Base-by-base conservation (phyloP, 192 early-diverging fungal species). In the Coemansia sp. region DNA sequence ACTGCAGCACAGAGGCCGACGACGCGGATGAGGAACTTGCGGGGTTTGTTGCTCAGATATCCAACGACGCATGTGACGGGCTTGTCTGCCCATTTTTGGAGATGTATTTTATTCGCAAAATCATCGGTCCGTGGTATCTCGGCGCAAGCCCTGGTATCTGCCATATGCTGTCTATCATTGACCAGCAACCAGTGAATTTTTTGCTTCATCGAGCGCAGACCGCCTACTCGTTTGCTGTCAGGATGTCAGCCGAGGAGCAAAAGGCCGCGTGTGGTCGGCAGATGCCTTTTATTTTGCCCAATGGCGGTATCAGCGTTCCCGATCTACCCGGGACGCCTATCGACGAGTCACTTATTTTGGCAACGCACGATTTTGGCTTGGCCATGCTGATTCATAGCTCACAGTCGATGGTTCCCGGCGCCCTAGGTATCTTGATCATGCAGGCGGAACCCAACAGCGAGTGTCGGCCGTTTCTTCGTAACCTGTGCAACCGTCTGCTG, bases 351-450 rank as follows among this genome's bases (percentile, higher is more conserved):
- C 71, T 83, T 5, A 66, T 78, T 2, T 37, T 83, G 39, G 63
- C 78, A 41, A 83, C 81, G 17, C 81, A 75, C 55, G 63, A 83
- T 28, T 63, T 83, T 35, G 81, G 81, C 34, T 56, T 75, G 28
- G 70, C 70, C 6, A 20, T 78, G 57, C 67, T 83, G 55, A 43
- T 66, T 0, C 53, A 34, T 15, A 52, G 39, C 34, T 67, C 76
- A 38, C 36, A 51, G 15, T 61, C 60, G 36, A 39, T 71, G 57
- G 39, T 71, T 11, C 73, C 81, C 2, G 76, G 81, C 17, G 67
- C 73, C 5, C 38, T 83, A 12, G 17, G 32, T 4, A 75, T 83
- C 17, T 39, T 78, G 32, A 56, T 75, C 37, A 43, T 57, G 28
- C 81, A 83, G 41, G 41, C 75, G 12, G 22, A 56, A 11, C 54